Conservation (phyloP, 768 basidiomycete species). For the Xerocomus potaroensis region DNA sequence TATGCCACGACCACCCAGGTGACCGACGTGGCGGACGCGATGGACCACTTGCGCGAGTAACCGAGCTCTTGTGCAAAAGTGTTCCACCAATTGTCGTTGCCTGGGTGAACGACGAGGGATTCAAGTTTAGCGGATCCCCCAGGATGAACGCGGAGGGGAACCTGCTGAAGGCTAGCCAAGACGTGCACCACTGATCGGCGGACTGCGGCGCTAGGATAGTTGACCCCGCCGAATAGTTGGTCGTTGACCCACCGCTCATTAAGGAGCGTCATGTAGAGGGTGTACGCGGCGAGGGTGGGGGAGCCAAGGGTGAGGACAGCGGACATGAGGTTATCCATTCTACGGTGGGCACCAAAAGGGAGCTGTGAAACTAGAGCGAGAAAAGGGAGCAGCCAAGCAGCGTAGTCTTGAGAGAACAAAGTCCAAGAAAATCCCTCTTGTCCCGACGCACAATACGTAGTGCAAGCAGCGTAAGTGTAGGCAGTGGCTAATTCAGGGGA, state of each 20-base stretch:
- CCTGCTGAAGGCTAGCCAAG: constrained; percentile 38
- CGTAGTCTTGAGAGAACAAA: too few species aligned
- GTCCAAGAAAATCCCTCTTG: too few species aligned
- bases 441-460: too few species aligned
- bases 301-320: constrained; percentile 43
- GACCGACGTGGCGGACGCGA: constrained; percentile 37
- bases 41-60: constrained; percentile 37
- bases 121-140: too few species aligned
- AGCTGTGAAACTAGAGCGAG: too few species aligned
- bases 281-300: constrained; percentile 43
- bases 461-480: too few species aligned
- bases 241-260: constrained; percentile 17
- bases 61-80: constrained; percentile 28
- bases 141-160: too few species aligned
- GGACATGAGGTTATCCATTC: constrained; percentile 33
- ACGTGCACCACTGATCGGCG: constrained; percentile 23
- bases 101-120: constrained; percentile 38
- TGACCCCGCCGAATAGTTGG: constrained; percentile 27
- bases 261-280: too few species aligned
- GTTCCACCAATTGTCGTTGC: constrained; percentile 42
- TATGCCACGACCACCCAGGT: constrained; percentile 44
- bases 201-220: constrained; percentile 17
- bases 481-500: too few species aligned
- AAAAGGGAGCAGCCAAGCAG: too few species aligned
- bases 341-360: too few species aligned